phyloP scores from a whole-genome alignment of 352 stramenopile species.

The Thraustotheca clavata region DNA sequence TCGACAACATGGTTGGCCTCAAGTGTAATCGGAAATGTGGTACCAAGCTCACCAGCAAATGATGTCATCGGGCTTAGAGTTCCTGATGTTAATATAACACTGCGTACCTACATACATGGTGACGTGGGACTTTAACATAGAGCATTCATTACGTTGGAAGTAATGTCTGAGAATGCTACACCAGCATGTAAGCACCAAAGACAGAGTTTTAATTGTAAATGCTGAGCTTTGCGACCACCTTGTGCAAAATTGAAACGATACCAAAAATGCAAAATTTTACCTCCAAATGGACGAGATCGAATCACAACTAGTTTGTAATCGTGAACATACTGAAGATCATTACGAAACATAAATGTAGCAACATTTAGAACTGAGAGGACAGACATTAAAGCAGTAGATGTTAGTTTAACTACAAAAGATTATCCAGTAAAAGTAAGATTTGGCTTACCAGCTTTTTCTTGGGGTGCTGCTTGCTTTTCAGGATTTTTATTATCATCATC shows the following conservation, averaged over 20 bases:
- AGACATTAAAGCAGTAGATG: constrained; percentile 42
- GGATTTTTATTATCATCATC: neutral
- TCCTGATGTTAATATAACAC: constrained; percentile 75
- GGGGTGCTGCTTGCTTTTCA: constrained; percentile 2
- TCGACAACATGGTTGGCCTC: constrained; percentile 84
- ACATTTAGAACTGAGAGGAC: constrained; percentile 58
- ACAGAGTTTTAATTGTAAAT: constrained; percentile 66
- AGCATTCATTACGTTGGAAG: constrained; percentile 11
- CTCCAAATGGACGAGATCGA: constrained; percentile 26
- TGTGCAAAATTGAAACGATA: neutral
- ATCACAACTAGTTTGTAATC: constrained; percentile 71
- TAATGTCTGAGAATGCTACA: constrained; percentile 74
- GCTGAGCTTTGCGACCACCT: constrained; percentile 12
- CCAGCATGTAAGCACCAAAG: constrained; percentile 82
- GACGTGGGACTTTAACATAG: neutral
- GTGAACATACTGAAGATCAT: constrained; percentile 68
- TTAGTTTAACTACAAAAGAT: constrained; percentile 26
- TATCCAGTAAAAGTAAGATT: neutral
- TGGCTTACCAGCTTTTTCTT: constrained; percentile 23
- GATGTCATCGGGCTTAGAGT: constrained; percentile 83
- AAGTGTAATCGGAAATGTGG: constrained; percentile 68
- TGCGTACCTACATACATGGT: constrained; percentile 34
- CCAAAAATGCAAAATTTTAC: constrained; percentile 6
- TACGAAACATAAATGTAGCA: constrained; percentile 69
- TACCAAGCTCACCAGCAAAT: constrained; percentile 73